These are phyloP conservation scores for Micractinium conductrix DNA, from an alignment of 139 green algal genomes.

Conservation along the genomic window DNA sequence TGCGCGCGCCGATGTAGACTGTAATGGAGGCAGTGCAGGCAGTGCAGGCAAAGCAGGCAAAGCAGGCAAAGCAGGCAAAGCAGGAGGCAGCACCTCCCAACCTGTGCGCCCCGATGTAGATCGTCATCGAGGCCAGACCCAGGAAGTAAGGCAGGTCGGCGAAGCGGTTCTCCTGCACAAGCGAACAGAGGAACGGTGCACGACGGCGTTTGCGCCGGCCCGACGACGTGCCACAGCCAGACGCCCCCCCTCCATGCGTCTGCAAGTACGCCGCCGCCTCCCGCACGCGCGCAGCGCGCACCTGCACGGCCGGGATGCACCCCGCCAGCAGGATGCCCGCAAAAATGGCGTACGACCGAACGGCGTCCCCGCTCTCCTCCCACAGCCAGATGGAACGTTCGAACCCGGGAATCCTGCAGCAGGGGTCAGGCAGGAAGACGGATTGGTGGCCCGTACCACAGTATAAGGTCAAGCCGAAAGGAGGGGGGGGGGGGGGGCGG, in stretches of 20 bases:
- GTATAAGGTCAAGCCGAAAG: too few relatives aligned
- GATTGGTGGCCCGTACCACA: too few relatives aligned
- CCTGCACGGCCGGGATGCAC: constrained; percentile 37
- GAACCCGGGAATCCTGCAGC: too few relatives aligned
- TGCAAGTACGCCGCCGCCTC: not conserved
- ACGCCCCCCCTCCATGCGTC: not conserved
- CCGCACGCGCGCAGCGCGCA: not conserved
- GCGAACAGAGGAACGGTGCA: not conserved
- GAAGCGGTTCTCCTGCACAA: constrained; percentile 8
- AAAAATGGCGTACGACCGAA: constrained; percentile 56
- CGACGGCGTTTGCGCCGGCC: not conserved
- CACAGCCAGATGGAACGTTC: constrained; percentile 70
- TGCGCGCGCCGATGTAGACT: too few relatives aligned
- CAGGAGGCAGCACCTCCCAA: too few relatives aligned
- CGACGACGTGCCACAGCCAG: not conserved
- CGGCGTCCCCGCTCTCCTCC: constrained; percentile 61
- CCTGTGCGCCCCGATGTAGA: constrained; percentile 88
- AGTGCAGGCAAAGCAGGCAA: too few relatives aligned
- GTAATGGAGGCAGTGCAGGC: too few relatives aligned
- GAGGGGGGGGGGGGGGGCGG: too few relatives aligned
- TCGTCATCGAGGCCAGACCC: constrained; percentile 71
- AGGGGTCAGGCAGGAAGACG: too few relatives aligned
- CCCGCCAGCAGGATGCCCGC: constrained; percentile 54
- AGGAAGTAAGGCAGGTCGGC: constrained; percentile 80
- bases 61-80: not conserved